A percentile compares a stretch with the other conserved stretches of the same genome.
Conservation (phyloP, 805 yeast genomes). For the Wickerhamiella bombiphila region DNA sequence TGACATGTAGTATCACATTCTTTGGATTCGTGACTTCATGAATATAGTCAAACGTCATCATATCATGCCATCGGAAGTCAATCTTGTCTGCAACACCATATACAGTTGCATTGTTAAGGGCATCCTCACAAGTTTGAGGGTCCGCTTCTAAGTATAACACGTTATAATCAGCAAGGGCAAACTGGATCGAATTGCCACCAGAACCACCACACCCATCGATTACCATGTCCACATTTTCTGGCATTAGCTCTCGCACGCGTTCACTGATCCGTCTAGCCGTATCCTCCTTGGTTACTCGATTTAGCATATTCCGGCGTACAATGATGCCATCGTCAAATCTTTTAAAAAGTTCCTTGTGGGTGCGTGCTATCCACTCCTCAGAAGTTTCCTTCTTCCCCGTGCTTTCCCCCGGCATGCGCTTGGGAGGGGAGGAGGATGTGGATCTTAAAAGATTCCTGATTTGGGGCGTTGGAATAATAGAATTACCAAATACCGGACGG, state of each 20-base stretch:
- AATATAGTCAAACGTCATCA: not conserved
- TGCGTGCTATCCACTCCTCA: not conserved
- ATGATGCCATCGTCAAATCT: conserved; percentile 52
- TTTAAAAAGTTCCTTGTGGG: conserved; percentile 36
- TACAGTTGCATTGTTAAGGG: conserved; percentile 42
- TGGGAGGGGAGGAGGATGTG: too few species aligned
- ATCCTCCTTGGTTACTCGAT: conserved; percentile 72
- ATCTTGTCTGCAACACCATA: conserved; percentile 34
- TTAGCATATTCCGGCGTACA: conserved; percentile 67
- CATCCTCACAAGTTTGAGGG: conserved; percentile 14
- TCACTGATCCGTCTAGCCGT: conserved; percentile 37
- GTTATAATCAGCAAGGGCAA: conserved; percentile 32
- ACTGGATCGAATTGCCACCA: conserved; percentile 73
- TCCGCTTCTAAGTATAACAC: conserved; percentile 20
- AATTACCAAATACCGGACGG: too few species aligned
- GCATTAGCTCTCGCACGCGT: conserved; percentile 11
- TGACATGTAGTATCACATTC: conserved; percentile 2
- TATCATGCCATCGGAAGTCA: not conserved
- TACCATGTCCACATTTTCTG: conserved; percentile 18
- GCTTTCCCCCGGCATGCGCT: too few species aligned
- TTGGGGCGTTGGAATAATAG: too few species aligned
- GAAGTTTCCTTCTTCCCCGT: not conserved
- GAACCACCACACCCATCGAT: conserved; percentile 76
- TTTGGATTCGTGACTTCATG: not conserved
- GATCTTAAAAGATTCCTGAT: too few species aligned